Evolutionary conservation across 495 filamentous ascomycete species (phyloP), one percentile per base, ranked within the genome.

Genomic region (Trichocladium uniseriatum): DNA sequence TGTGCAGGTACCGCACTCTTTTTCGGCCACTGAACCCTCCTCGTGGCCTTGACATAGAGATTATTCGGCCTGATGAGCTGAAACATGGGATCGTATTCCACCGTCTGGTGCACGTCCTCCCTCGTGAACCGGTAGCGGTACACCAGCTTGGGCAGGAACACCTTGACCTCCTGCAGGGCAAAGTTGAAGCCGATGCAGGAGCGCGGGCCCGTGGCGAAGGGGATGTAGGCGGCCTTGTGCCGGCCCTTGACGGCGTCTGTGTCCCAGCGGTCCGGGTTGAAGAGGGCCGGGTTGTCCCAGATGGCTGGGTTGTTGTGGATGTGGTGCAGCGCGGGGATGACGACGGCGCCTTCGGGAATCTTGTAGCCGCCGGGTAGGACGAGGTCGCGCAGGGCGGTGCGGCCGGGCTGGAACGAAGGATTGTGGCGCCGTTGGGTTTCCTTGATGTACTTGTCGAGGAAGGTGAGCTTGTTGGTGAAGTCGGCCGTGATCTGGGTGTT

Each of bases 61-160:
- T 80, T 78, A n/a, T 71, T 64, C 8, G 76, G 77, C 52, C 75
- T 47, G n/a, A 79, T 73, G 24, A 81, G 53, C 62, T 74, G 68
- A 56, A 79, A 79, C 61, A 66, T 63, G 2, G 77, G 77, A 54
- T 81, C 76, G 54, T 81, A 81, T 43, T 75, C 72, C n/a, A 78
- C 58, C 0, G 64, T 50, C 19, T 64, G 68, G 10, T 36, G 13
- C 11, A 44, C 63, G 16, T 29, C 65, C 14, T 72, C 71, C 6
- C 66, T 62, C 0, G 51, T 53, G 42, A 76, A 80, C 42, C 73
- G 49, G 49, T 80, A 81, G 14, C 73, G 64, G 42, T 70, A 79
- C 3, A 80, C 60, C 29, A 81, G 50, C 60, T 78, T 69, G 0
- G 67, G 53, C 41, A 81, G 41, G 27, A 78, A 63, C 1, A 74